Evolutionary conservation across 257 asterid genomes (phyloP), one percentile per base, ranked within the genome.

Genomic region (Asclepias syriaca): DNA sequence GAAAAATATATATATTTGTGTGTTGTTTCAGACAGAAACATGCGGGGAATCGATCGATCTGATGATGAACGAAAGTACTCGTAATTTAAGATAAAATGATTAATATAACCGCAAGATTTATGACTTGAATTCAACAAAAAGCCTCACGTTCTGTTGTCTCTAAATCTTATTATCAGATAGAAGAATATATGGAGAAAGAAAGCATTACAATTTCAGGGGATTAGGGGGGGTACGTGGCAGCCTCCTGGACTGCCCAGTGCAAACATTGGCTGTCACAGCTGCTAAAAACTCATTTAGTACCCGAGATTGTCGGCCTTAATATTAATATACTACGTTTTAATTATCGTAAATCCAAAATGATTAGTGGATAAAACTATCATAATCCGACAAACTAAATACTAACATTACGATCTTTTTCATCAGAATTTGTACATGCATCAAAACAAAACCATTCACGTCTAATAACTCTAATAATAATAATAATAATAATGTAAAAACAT

Each of bases 241-340:
- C 57, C 56, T 50, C 4, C 6, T 24, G 13, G 19, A 27, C 39
- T 40, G 67, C 48, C 32, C 5, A 34, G 37, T 14, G 55, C 49
- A 55, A 70, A 70, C 71, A 61, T 50, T 40, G 69, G 21, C 46
- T 45, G 76, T 71, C 63, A 4, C 64, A 46, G 68, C 80, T 71
- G 66, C 8, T 40, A 70, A 70, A 51, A 63, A 15, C 46, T 40
- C 46, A 53, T 53, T 43, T 73, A 56, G 37, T 46, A 37, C 72
- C 72, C 71, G 29, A 37, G 51, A 78, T 74, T 77, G 84, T 82
- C 82, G 82, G 82, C 73, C 72, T 50, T 77, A 74, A 71, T 77
- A 43, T 9, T 43, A 43, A 43, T 43, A 43, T 43, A 43, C 48
- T 43, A 43, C 72, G 14, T 74, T 77, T 43, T 43, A 43, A 43